Evolutionary conservation across 2,329 filamentous ascomycete genomes (phyloP).

Genomic region (Fusarium falciforme): DNA sequence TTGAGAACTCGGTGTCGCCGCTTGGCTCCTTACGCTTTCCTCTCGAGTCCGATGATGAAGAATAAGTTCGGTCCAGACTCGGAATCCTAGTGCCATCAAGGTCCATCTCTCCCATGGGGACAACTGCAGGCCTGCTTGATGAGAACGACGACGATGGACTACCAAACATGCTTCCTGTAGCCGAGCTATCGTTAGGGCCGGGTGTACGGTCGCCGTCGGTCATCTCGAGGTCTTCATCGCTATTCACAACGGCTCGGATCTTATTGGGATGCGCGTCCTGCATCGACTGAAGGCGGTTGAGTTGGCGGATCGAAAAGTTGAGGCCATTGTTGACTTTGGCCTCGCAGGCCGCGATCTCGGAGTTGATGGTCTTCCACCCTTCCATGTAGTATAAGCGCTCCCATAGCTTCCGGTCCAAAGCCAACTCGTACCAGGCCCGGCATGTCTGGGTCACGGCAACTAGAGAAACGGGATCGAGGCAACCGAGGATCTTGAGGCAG

Average conservation of each 20-base stretch:
- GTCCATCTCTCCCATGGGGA: conserved; percentile 46
- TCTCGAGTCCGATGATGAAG: conserved; percentile 45
- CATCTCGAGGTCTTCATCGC: conserved; percentile 64
- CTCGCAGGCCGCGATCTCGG: conserved; percentile 76
- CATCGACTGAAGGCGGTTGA: conserved; percentile 58
- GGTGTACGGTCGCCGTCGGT: conserved; percentile 50
- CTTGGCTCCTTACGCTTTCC: conserved; percentile 53
- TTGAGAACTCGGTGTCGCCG: conserved; percentile 46
- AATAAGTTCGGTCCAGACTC: conserved; percentile 45
- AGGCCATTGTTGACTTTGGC: conserved; percentile 63
- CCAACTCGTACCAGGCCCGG: conserved; percentile 82
- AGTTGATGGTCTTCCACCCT: conserved; percentile 81
- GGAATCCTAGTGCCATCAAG: conserved; percentile 46
- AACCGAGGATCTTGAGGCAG: conserved; percentile 88
- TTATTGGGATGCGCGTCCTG: conserved; percentile 64
- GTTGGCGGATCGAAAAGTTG: conserved; percentile 52
- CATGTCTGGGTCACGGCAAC: conserved; percentile 84
- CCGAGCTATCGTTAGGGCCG: conserved; percentile 38
- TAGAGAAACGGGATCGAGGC: conserved; percentile 84
- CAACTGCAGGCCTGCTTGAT: conserved; percentile 39
- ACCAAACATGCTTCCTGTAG: conserved; percentile 49
- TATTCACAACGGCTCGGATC: conserved; percentile 64
- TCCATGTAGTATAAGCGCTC: conserved; percentile 83
- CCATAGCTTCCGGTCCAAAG: conserved; percentile 89
- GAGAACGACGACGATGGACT: conserved; percentile 49